Base-by-base conservation (phyloP, 768 basidiomycete genomes). In the Mycena belliarum region DNA sequence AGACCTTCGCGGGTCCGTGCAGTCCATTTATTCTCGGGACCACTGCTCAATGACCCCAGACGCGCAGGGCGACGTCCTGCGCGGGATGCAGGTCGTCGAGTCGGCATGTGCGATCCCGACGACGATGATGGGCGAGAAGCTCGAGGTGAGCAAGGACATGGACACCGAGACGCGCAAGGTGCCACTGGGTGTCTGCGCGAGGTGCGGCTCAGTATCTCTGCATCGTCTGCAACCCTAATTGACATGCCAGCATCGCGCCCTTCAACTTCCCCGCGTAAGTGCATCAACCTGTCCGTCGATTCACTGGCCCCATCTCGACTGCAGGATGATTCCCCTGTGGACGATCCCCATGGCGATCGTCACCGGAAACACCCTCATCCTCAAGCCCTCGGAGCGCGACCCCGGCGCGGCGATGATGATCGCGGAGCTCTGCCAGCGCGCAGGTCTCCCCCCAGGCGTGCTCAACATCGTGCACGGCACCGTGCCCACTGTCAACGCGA, bases 331-430 rank as follows among this genome's bases (percentile, higher is more conserved):
- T 67, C 96, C 96, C 0, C 79, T 99, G 9, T 99, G 96, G 96
- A 89, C 93, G 0, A 95, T 98, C 64, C 89, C 89, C 42, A 84
- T 95, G 81, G 91, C 94, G 16, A 77, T 86, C 25, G 87, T 88
- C 15, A 95, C 93, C 0, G 96, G 96, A 38, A 99, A 99, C 68
- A 94, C 96, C 0, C 81, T 99, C 35, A 82, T 99, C 56, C 77
- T 99, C 64, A 99, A 99, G 68, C 96, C 96, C 21, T 95, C 92
- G 2, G 96, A 99, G 72, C 87, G 97, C 35, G 95, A 97, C 70
- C 96, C 96, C 15, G 96, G 96, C 52, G 96, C 97, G 12, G 89
- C 94, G 10, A 95, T 97, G 89, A 96, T 99, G 57, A 93, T 99
- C 58, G 95, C 95, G 28, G 96, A 99, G 72, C 82, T 98, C 5